Evolutionary conservation across 73 alveolate genomes (phyloP).

Genomic region (Symbiodinium pilosum): DNA sequence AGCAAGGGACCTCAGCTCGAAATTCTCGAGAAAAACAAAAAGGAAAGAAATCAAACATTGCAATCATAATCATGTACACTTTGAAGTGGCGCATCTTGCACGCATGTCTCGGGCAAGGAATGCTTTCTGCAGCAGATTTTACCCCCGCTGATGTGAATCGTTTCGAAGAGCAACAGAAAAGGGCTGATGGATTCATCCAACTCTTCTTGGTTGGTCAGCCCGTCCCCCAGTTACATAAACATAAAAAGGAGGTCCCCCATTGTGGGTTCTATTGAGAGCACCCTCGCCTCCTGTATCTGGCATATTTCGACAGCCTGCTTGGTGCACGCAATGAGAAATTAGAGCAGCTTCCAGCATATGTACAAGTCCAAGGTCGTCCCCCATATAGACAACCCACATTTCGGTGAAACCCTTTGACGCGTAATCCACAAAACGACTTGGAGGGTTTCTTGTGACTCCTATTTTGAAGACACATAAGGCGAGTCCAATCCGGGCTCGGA

Average conservation of each 20-base stretch:
- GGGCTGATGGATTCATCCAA: no score
- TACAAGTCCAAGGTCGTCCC: background rate
- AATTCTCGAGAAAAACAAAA: background rate
- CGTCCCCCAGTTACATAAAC: conserved; percentile 18
- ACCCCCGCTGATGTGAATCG: no score
- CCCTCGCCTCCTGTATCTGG: conserved; percentile 38
- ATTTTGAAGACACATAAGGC: background rate
- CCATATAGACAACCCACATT: background rate
- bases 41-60: background rate
- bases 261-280: background rate
- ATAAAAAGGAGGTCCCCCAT: background rate
- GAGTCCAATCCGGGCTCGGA: background rate
- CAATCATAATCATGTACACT: no score
- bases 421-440: background rate
- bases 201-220: conserved; percentile 27
- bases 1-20: background rate
- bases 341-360: conserved; percentile 46
- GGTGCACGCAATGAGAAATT: background rate
- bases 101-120: background rate
- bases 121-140: no score
- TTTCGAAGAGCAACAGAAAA: no score
- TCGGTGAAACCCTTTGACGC: background rate
- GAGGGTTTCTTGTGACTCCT: conserved; percentile 13
- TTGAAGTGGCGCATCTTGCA: no score
- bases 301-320: conserved; percentile 15